These are phyloP conservation scores for Stylosanthes scabra DNA, from an alignment of 331 rosid species.

Conservation along the genomic window DNA sequence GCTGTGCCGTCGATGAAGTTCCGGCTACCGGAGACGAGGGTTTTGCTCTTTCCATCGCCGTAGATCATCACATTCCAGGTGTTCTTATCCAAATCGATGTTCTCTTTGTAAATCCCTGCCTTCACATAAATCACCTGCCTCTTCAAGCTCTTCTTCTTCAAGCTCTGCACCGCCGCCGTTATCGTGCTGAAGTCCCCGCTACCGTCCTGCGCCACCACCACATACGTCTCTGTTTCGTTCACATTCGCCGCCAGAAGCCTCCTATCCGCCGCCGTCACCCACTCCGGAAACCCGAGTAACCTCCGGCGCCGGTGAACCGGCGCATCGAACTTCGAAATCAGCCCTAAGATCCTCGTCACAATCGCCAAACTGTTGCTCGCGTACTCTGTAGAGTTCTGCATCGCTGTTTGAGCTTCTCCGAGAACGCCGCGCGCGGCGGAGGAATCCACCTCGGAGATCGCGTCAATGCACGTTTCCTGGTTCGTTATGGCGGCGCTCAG, in stretches of 20 bases:
- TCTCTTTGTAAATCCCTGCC: constrained; percentile 72
- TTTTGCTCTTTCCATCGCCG: constrained; percentile 75
- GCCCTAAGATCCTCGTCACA: constrained; percentile 50
- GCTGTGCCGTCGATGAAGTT: constrained; percentile 75
- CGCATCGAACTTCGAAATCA: constrained; percentile 40
- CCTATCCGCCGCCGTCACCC: constrained; percentile 68
- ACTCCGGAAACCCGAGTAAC: constrained; percentile 57
- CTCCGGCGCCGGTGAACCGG: constrained; percentile 59
- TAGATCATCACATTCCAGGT: constrained; percentile 87
- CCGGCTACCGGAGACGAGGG: constrained; percentile 62
- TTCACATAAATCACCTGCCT: constrained; percentile 72
- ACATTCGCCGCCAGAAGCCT: constrained; percentile 51
- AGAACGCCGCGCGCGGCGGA: constrained; percentile 30
- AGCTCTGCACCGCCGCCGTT: constrained; percentile 55
- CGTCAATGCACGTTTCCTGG: constrained; percentile 73
- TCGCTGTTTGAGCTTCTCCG: constrained; percentile 30
- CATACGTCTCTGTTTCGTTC: constrained; percentile 20
- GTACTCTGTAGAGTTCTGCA: constrained; percentile 73
- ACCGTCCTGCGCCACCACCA: constrained; percentile 80
- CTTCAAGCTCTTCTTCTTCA: constrained; percentile 61
- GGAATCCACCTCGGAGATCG: constrained; percentile 63
- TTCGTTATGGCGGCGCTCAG: constrained; percentile 71
- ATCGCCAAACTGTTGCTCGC: constrained; percentile 80
- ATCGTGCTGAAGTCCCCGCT: constrained; percentile 59
- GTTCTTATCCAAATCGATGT: constrained; percentile 68